Percentiles rank a stretch among this genome's conserved stretches.
Conservation (phyloP, 2,329 filamentous ascomycete species). For the Thielaviopsis populi region DNA sequence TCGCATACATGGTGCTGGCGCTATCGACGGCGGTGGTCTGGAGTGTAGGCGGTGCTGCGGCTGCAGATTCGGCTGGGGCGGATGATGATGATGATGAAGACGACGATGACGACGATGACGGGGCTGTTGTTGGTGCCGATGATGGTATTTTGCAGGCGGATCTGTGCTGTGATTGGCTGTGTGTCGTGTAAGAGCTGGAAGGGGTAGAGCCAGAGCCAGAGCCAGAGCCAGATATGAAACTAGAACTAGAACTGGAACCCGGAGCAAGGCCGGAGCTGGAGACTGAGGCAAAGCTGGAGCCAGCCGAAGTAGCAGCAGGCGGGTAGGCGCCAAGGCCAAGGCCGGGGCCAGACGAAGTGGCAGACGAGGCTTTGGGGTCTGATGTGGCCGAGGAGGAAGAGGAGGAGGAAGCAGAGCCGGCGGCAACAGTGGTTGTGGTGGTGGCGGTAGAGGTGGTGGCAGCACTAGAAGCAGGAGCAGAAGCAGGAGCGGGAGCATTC, state of each 20-base stretch:
- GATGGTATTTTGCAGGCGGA: neutral
- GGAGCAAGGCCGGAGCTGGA: neutral
- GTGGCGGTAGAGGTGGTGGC: too few relatives aligned
- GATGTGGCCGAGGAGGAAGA: neutral
- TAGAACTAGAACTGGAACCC: neutral
- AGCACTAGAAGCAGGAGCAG: neutral
- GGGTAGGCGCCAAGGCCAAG: neutral
- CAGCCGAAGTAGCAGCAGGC: neutral
- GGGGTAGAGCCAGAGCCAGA: neutral
- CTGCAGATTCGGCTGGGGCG: neutral
- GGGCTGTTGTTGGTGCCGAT: neutral
- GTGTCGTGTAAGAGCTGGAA: neutral
- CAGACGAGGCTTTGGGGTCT: neutral
- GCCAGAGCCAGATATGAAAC: neutral
- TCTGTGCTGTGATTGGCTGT: constrained; percentile 1
- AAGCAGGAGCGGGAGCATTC: neutral
- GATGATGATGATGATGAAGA: neutral
- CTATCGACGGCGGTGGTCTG: neutral
- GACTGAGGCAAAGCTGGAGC: neutral
- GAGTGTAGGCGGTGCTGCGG: neutral
- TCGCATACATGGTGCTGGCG: neutral
- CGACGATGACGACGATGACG: neutral
- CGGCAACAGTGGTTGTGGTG: too few relatives aligned
- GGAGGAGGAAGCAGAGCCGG: neutral
- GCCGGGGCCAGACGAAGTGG: neutral